Conservation (phyloP, 305 asterid species). For the Plantago lanceolata region DNA sequence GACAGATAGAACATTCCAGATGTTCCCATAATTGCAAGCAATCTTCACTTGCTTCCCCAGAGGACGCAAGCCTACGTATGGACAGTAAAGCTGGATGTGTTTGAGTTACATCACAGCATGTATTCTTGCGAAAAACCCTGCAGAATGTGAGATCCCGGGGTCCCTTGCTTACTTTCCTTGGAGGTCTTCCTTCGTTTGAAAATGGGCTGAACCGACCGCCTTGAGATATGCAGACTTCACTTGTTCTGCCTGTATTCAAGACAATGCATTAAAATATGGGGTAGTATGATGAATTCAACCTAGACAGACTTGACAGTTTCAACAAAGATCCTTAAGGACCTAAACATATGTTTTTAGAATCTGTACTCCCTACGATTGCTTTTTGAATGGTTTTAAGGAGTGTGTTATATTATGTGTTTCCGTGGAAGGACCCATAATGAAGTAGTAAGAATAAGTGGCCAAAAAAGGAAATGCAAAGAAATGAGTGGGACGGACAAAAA, state of each 20-base stretch:
- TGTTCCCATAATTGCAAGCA: constrained; percentile 93
- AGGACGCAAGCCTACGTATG: constrained; percentile 75
- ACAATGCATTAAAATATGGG: constrained; percentile 8
- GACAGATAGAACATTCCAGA: constrained; percentile 89
- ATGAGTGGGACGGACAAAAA: too few species aligned
- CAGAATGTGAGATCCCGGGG: constrained; percentile 78
- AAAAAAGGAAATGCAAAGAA: too few species aligned
- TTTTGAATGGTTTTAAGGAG: too few species aligned
- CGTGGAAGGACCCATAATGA: too few species aligned
- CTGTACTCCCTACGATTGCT: too few species aligned
- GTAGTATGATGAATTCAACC: constrained; percentile 9
- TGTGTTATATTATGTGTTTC: too few species aligned
- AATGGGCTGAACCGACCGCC: constrained; percentile 88
- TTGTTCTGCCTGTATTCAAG: constrained; percentile 51
- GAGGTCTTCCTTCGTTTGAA: constrained; percentile 73
- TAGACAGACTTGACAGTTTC: background rate
- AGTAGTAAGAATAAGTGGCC: too few species aligned
- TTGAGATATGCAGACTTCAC: constrained; percentile 72
- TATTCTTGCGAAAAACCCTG: constrained; percentile 75
- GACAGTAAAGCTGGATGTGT: constrained; percentile 82
- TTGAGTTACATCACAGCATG: constrained; percentile 87
- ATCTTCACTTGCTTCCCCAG: constrained; percentile 90
- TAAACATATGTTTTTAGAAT: too few species aligned
- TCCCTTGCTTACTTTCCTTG: constrained; percentile 74
- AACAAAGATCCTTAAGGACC: background rate